Base-by-base conservation (phyloP, 345 rosid genomes). In the Arabidopsis suecica region DNA sequence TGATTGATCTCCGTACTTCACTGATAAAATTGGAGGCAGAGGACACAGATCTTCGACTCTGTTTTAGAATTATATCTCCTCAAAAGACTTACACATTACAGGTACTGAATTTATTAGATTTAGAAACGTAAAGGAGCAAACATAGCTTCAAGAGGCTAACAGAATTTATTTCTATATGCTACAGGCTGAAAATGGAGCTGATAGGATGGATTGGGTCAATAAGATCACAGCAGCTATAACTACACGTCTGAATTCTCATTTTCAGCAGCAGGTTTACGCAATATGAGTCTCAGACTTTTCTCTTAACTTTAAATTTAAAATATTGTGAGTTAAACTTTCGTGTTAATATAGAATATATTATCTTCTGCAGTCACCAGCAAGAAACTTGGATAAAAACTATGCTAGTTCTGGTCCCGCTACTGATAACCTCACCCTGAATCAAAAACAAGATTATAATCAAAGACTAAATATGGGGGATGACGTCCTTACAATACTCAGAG, bases 111-210 rank as follows among this genome's bases (percentile, higher is more conserved):
- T 62, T 68, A 51, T 70, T 57, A 42, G 41, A 28, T 71, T 9
- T 57, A n/a, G 23, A 4, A 37, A 6, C 37, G 3, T 28, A 30
- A 23, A n/a, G 40, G 65, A 33, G 20, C 56, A 11, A 33, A 22
- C 50, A 49, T 41, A 61, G 62, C 65, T 55, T 37, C 42, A 55
- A 13, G 18, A 70, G 71, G 16, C 48, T 47, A 44, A 75, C 63
- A 40, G 20, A 36, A 36, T 30, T 50, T 44, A 47, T 73, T 23
- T 42, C 7, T 65, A 54, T 25, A 55, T 61, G 61, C 66, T 58
- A 57, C 84, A 93, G 98, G 94, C 98, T 79, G 98, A 93, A 88
- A 87, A 86, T 81, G 93, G 84, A 82, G 84, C 89, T 53, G 96
- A 93, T 72, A 83, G 90, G 84, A 81, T 83, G 84, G 96, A 93